These are phyloP conservation scores for Volutella citrinella DNA, from an alignment of 2,329 filamentous ascomycete genomes.

Conservation along the genomic window DNA sequence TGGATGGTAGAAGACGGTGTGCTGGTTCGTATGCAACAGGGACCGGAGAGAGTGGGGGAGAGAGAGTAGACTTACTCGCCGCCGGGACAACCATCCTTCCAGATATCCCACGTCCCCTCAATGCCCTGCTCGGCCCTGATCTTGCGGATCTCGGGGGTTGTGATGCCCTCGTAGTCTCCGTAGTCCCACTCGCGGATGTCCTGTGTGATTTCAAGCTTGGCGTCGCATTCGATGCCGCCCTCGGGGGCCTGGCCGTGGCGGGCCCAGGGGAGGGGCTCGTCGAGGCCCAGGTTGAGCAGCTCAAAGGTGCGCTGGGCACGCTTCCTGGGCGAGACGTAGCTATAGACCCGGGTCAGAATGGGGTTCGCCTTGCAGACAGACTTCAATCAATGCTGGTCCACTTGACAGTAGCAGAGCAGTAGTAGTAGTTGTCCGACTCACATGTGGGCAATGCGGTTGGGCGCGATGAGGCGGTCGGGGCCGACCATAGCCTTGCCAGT, in stretches of 20 bases:
- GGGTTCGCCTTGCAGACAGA: too few relatives aligned
- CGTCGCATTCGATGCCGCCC: slow-evolving; percentile 48
- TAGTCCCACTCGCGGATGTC: slow-evolving; percentile 86
- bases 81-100: slow-evolving; percentile 81
- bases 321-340: slow-evolving; percentile 81
- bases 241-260: slow-evolving; percentile 38
- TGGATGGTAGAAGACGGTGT: too few relatives aligned
- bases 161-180: slow-evolving; percentile 81
- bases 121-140: slow-evolving; percentile 55
- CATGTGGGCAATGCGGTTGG: slow-evolving; percentile 78
- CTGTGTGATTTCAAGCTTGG: slow-evolving; percentile 64
- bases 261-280: slow-evolving; percentile 69
- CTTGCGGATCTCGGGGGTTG: slow-evolving; percentile 64
- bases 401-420: too few relatives aligned
- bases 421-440: too few relatives aligned
- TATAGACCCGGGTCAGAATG: too few relatives aligned
- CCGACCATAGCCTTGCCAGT: slow-evolving; percentile 85
- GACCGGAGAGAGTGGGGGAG: too few relatives aligned
- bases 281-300: slow-evolving; percentile 71
- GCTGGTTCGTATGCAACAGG: too few relatives aligned
- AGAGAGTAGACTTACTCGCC: slow-evolving; percentile 68
- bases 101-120: slow-evolving; percentile 72
- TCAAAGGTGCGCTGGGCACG: slow-evolving; percentile 90
- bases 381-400: too few relatives aligned
- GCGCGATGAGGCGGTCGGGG: slow-evolving; percentile 79